Evolutionary conservation across 2,329 filamentous ascomycete species (phyloP), one percentile per base, ranked within the genome.

Genomic region (Aspergillus sp.): DNA sequence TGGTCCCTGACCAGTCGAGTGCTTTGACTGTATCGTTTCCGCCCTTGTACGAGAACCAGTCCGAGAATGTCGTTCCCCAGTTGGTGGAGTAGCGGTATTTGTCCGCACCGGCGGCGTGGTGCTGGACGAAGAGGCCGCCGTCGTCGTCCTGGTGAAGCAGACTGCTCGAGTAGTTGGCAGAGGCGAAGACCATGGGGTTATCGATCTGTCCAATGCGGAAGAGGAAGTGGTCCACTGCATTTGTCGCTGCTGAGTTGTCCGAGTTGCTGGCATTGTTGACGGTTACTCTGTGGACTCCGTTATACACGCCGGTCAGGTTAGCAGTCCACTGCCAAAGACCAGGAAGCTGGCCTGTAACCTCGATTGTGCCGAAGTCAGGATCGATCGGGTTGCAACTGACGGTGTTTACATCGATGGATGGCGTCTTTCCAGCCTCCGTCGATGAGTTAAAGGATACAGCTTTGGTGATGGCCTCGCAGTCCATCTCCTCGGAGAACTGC

Each of bases 1-100:
- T 77, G 79, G 35, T 82, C 80, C n/a, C 64, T 31, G 27, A 31
- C 27, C 86, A 89, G 62, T 84, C 76, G 86, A 89, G 87, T 66
- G 67, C 88, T 88, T 8, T 31, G 9, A 31, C 9, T 11, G 27
- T 31, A 9, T 9, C 27, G 9, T 31, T 31, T 31, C 27, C 27
- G 3, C 27, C 27, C 3, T 31, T 31, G 27, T 31, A 31, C 27
- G 27, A 31, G 27, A 31, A 9, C 27, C 27, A 31, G 9, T 31
- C 27, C 9, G 27, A 31, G 27, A 31, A 31, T 11, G 27, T 78
- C 70, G 19, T 76, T 67, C 86, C 86, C 88, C 3, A 89, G 57
- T 85, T 85, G 31, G 82, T 81, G 19, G 83, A 84, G 67, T 86
- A 88, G 8, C 86, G 83, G 74, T 82, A 88, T 62, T 81, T 80